Evolutionary conservation across 345 rosid species (phyloP), one percentile per base, ranked within the genome.

Genomic region (Corchorus capsularis): DNA sequence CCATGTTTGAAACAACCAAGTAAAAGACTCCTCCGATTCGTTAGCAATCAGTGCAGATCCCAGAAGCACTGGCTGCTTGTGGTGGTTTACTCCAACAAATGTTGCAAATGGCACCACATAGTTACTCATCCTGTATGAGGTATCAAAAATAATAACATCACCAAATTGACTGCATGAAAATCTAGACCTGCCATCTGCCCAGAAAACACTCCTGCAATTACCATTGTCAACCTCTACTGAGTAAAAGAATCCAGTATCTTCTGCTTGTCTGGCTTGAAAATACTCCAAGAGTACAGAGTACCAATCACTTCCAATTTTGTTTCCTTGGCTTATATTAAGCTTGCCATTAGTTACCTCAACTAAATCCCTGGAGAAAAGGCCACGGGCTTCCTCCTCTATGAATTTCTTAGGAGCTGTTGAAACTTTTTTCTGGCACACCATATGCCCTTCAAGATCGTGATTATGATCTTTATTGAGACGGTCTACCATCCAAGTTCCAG

Each of bases 111-210:
- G 97, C 71, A 91, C 86, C 43, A 83, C 69, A 80, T 85, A 83
- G 78, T 75, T 83, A 79, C 83, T 83, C 79, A 81, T 85, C 84
- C 91, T 89, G 79, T 91, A 93, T 1, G 97, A 93, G 77, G 98
- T 90, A 82, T 94, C 94, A 7, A 93, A 82, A 35, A 89, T 82
- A 72, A 94, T 43, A 0, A 82, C 82, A 86, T 94, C 98, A 34
- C 98, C 94, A 54, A 93, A 94, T 69, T 93, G 98, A 81, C 95
- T 91, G 78, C 97, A 87, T 14, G 94, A 87, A 75, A 88, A 93
- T 83, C 99, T 90, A 53, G 91, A 89, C 88, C 96, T 87, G 49
- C 99, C 90, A 79, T 94, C 99, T 0, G 92, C 98, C 99, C 97
- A 93, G 78, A 94, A 94, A 50, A 91, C 45, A 83, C 89, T 89